Base-by-base conservation (phyloP, 768 basidiomycete species). In the Hericium alpestre region DNA sequence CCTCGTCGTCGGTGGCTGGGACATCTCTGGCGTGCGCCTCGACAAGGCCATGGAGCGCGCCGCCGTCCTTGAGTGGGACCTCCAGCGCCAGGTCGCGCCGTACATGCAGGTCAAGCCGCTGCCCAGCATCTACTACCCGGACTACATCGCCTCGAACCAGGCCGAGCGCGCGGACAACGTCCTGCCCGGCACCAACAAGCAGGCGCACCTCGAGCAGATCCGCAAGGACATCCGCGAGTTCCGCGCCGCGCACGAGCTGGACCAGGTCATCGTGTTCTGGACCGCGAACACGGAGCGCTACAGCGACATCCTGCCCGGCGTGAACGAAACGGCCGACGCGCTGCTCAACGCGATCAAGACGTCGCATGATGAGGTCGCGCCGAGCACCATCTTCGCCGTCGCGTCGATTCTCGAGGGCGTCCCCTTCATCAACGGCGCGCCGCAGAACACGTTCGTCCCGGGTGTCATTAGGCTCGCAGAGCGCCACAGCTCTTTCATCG, bases 271-370 rank as follows among this genome's bases (percentile, higher is more conserved):
- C 65, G 87, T 98, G 60, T 94, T 98, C 78, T 98, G 95, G 95
- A 98, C 95, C 15, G 93, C 91, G 64, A 97, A 99, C 76, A 99
- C 95, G 16, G 96, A 98, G 77, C 88, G 95, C 58, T 99, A 93
- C 81, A 86, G 88, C 64, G 92, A 93, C 61, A 84, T 99, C 71
- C 85, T 97, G 69, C 79, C 88, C 12, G 96, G 95, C 46, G 82
- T 97, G 58, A 98, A 98, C 71, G 94, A 99, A 69, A 94, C 93
- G 13, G 87, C 92, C 2, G 87, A 88, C 64, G 88, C 87, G 68
- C 71, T 99, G 53, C 83, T 99, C 63, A 73, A 75, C 40, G 76
- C 93, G 11, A 90, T 99, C 76, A 81, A 87, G 71, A 59, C 68
- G 5, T 93, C 91, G 13, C 94, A 98, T 76, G 76, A 80, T 18